Base-by-base conservation (phyloP, 768 basidiomycete genomes). In the Hortiboletus campestris region DNA sequence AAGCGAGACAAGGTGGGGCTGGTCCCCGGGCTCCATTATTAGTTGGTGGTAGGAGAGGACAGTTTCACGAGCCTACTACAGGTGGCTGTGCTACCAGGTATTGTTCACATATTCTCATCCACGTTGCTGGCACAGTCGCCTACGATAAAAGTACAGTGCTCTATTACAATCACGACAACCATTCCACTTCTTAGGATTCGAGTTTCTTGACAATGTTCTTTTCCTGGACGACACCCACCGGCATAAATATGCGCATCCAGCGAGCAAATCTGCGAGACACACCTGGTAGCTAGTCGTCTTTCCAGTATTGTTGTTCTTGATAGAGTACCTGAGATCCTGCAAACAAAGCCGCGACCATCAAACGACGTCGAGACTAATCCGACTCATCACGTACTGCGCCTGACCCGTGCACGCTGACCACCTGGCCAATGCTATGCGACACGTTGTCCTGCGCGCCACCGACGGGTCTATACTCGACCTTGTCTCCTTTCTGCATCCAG, bases 1-100 rank as follows among this genome's bases (percentile, higher is more conserved):
- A 11, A 94, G 82, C 22, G 88, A 84, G 34, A 89, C 80, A 20
- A 92, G 82, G 57, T 88, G 83, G 4, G 86, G 80, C 51, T 83
- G 81, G 49, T 80, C 79, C 6, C 50, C 46, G 32, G 65, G 56
- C 25, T 59, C 44, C 69, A 71, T 69, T 6, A 71, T 69, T 6
- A 19, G 34, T 17, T 6, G 6, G 14, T 2, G 25, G 25, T 25
- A n/a, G n/a, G n/a, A n/a, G n/a, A n/a, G n/a, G n/a, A n/a, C 25
- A 25, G 4, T 25, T 25, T 3, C 25, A 25, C 34, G 34, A 34
- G 34, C 34, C 13, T 12, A 14, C 13, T 34, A 13, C 13, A 14
- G 34, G 34, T 60, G 62, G 55, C 58, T 60, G 57, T 55, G 51
- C 55, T 14, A 14, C 34, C 2, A 34, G 13, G 25, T 25, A 25